These are phyloP conservation scores for Heliophila coronopifolia DNA, from an alignment of 441 rosid genomes.

Conservation along the genomic window DNA sequence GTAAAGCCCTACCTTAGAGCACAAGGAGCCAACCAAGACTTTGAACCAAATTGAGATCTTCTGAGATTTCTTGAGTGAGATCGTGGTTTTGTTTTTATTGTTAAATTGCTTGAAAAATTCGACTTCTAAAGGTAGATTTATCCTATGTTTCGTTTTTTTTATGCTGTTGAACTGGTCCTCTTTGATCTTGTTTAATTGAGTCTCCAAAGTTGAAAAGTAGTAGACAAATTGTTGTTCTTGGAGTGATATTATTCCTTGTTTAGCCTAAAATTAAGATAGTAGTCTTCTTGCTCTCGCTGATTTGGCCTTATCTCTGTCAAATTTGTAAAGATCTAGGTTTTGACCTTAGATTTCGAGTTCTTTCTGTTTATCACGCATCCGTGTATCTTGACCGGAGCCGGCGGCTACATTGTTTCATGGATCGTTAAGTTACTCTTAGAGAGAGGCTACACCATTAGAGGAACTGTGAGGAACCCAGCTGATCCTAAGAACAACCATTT, in stretches of 20 bases:
- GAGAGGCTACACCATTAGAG: conserved; percentile 64
- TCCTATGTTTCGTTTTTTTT: neutral
- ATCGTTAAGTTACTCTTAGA: conserved; percentile 69
- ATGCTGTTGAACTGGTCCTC: conserved; percentile 9
- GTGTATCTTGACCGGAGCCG: conserved; percentile 99
- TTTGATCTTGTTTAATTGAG: conserved; percentile 1
- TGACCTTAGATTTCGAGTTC: too few relatives aligned
- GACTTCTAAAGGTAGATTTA: conserved; percentile 23
- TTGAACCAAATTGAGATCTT: conserved; percentile 14
- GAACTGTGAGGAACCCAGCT: conserved; percentile 75
- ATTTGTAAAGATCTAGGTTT: too few relatives aligned
- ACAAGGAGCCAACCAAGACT: too few relatives aligned
- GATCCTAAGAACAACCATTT: conserved; percentile 81
- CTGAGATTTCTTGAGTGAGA: conserved; percentile 17
- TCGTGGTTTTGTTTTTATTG: conserved; percentile 7
- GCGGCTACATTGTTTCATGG: conserved; percentile 93
- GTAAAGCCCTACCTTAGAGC: too few relatives aligned
- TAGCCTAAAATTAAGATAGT: too few relatives aligned
- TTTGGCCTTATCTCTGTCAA: too few relatives aligned
- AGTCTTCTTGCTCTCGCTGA: too few relatives aligned
- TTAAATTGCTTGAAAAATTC: neutral
- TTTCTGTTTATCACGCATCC: too few relatives aligned
- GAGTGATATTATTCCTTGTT: too few relatives aligned
- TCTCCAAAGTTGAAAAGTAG: conserved; percentile 17
- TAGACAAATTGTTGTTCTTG: too few relatives aligned